phyloP scores from a whole-genome alignment of 306 rosid genomes.

The barrel medic (Medicago truncatula) region MtrunA17r5.0-ANR NC_053044.1:54554001-54554500 shows the following conservation, averaged over 20 bases:
- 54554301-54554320: neutral
- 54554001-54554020: too few species aligned
- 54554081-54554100: conserved; percentile 17
- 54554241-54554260: neutral
- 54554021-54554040: neutral
- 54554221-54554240: neutral
- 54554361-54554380: conserved; percentile 29
- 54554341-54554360: conserved; percentile 34
- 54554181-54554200: neutral
- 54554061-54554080: too few species aligned
- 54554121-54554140: neutral
- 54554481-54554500: conserved; percentile 31
- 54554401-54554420: conserved; percentile 29
- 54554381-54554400: neutral
- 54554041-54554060: neutral
- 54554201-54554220: neutral
- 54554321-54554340: conserved; percentile 36
- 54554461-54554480: neutral
- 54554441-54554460: conserved; percentile 13
- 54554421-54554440: conserved; percentile 44
- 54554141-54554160: neutral
- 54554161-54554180: neutral
- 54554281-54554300: neutral
- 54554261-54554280: neutral
- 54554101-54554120: conserved; percentile 17